Evolutionary conservation across 495 filamentous ascomycete species (phyloP), one percentile per base, ranked within the genome.

Genomic region (Xylona heveae): DNA sequence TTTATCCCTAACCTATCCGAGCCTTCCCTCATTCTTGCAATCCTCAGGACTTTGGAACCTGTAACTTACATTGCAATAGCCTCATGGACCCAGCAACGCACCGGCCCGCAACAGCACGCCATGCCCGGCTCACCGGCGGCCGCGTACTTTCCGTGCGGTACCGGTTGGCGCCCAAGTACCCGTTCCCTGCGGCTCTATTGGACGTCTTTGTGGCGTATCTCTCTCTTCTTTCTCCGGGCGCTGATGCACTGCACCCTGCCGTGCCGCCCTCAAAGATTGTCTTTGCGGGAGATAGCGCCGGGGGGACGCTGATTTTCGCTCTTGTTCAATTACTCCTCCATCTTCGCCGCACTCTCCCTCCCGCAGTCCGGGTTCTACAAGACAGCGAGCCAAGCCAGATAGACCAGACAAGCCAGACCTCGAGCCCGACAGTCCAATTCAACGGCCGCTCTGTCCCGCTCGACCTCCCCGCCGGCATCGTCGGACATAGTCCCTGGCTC

Each of bases 161-260:
- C 49, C 68, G 85, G 13, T 66, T 95, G 2, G 69, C 82, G 6
- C 85, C 85, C 4, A 78, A 91, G 45, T 52, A 76, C 36, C 65
- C 82, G 6, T 92, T 92, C 50, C 82, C 82, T 5, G 61, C 78
- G 1, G 78, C 78, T 3, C 53, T 95, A 6, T 58, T 93, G 24
- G 85, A 95, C 41, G 78, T 70, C n/a, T 50, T 93, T 3, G 58
- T 73, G 12, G 72, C 76, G 1, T 95, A 95, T 42, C 63, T 95
- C 6, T 70, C 65, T 2, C 68, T 95, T 18, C 62, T 93, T 6
- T 75, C 82, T 39, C 84, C 84, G 10, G 78, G 78, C 0, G 51
- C 66, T 0, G 76, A 64, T 23, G 68, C 81, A 2, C 58, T 73
- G 35, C 84, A 93, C 50, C 52, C 61, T 14, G 55, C 82, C 9